Conservation (phyloP, 2,329 filamentous ascomycete species). For the Boeremia lycopersici region DNA sequence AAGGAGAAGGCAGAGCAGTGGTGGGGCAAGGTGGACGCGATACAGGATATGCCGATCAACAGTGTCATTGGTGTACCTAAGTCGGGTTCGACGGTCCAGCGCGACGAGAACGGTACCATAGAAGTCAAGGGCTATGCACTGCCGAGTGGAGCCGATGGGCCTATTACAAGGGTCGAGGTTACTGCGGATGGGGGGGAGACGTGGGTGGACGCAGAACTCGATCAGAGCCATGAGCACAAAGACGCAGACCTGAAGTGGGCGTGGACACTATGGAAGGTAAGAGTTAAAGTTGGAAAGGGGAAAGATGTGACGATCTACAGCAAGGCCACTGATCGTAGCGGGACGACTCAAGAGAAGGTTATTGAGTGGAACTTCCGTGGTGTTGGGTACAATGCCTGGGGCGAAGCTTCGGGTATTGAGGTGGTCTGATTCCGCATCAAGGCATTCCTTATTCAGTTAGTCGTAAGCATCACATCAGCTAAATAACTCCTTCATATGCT, state of each 20-base stretch:
- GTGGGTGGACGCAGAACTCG: conserved; percentile 57
- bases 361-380: conserved; percentile 65
- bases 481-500: not conserved
- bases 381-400: conserved; percentile 66
- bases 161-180: conserved; percentile 60
- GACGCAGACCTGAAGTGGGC: conserved; percentile 56
- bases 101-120: conserved; percentile 50
- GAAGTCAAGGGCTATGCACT: conserved; percentile 63
- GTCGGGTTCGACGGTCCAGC: conserved; percentile 50
- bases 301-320: conserved; percentile 56
- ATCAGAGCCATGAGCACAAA: conserved; percentile 26
- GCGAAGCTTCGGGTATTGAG: conserved; percentile 58
- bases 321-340: conserved; percentile 60
- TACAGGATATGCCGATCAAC: conserved; percentile 64
- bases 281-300: conserved; percentile 51
- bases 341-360: conserved; percentile 57
- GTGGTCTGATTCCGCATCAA: conserved; percentile 40
- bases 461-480: not conserved
- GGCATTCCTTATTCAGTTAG: no score
- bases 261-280: conserved; percentile 62
- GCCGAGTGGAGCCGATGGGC: conserved; percentile 59
- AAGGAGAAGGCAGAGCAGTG: conserved; percentile 58
- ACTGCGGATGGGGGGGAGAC: conserved; percentile 56
- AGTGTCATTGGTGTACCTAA: conserved; percentile 59
- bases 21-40: conserved; percentile 57